A percentile compares a stretch with the other conserved stretches of the same genome.
phyloP scores from a whole-genome alignment of 352 stramenopile genomes.

The Phytopythium oedochilum region DNA sequence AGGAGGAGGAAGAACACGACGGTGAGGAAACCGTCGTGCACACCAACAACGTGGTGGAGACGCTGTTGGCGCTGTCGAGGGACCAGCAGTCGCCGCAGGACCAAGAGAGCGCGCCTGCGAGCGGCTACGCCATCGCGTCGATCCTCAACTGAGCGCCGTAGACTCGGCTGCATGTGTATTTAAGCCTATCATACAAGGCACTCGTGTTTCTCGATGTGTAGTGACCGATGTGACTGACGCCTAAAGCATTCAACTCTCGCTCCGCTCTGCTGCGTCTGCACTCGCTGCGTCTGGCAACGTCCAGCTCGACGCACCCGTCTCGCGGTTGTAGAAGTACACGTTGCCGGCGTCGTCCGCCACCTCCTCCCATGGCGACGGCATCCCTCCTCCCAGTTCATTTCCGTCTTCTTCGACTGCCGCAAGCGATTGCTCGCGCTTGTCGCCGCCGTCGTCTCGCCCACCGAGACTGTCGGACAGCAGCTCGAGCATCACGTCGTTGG shows the following conservation, averaged over 20 bases:
- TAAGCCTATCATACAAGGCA: constrained; percentile 8
- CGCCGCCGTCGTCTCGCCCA: not conserved
- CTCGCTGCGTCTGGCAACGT: constrained; percentile 10
- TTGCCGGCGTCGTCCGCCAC: constrained; percentile 58
- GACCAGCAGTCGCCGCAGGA: constrained; percentile 8
- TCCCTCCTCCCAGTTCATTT: not conserved
- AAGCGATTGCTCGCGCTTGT: not conserved
- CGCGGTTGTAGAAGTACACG: constrained; percentile 72
- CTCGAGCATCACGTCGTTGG: constrained; percentile 64
- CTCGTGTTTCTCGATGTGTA: not conserved
- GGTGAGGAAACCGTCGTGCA: constrained; percentile 14
- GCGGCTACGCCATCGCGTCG: constrained; percentile 41
- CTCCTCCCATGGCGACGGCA: constrained; percentile 54
- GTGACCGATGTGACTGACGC: no score
- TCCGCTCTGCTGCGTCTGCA: not conserved
- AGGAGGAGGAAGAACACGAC: not conserved
- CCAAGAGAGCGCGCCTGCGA: constrained; percentile 2
- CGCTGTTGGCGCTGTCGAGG: constrained; percentile 59
- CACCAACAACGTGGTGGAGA: constrained; percentile 55
- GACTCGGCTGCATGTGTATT: constrained; percentile 12
- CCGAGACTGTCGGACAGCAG: constrained; percentile 27
- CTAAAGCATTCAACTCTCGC: not conserved
- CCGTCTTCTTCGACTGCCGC: not conserved
- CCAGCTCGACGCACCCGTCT: constrained; percentile 62
- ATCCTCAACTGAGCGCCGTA: constrained; percentile 34